These are phyloP conservation scores for Pseudevernia furfuracea DNA, from an alignment of 495 filamentous ascomycete genomes.

Conservation along the genomic window DNA sequence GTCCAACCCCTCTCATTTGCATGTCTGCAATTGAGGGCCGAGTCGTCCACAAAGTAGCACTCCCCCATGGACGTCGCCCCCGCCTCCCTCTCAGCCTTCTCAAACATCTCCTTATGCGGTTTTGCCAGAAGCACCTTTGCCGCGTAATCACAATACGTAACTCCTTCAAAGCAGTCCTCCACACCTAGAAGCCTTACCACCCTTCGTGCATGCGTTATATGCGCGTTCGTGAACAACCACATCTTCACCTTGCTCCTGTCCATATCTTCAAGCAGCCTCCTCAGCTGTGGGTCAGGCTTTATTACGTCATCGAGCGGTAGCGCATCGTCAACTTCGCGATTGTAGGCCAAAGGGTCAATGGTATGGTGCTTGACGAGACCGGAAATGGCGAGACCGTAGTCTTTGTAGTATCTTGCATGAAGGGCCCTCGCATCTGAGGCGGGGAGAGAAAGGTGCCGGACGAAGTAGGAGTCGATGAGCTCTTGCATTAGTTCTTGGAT, in stretches of 20 bases:
- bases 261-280: constrained; percentile 68
- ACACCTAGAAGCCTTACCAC: constrained; percentile 75
- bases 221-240: constrained; percentile 96
- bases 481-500: constrained; percentile 68
- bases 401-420: constrained; percentile 85
- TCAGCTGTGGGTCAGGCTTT: constrained; percentile 63
- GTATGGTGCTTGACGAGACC: constrained; percentile 89
- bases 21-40: constrained; percentile 61
- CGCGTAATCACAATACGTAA: constrained; percentile 87
- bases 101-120: constrained; percentile 74
- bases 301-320: constrained; percentile 81
- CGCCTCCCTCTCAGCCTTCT: constrained; percentile 63
- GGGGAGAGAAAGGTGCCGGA: constrained; percentile 64
- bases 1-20: constrained; percentile 73
- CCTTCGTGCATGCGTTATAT: constrained; percentile 74
- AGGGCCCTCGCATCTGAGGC: constrained; percentile 69
- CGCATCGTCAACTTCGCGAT: constrained; percentile 88
- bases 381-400: constrained; percentile 95
- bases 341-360: constrained; percentile 93
- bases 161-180: constrained; percentile 83
- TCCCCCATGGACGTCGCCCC: constrained; percentile 48
- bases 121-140: constrained; percentile 68
- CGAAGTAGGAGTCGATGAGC: constrained; percentile 76
- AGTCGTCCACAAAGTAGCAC: constrained; percentile 91
- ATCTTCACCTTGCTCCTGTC: constrained; percentile 71